A percentile compares a stretch with the other conserved stretches of the same genome.
These are phyloP conservation scores for Podospora anserina DNA, from an alignment of 495 filamentous ascomycete species.

Conservation along the genomic window DNA sequence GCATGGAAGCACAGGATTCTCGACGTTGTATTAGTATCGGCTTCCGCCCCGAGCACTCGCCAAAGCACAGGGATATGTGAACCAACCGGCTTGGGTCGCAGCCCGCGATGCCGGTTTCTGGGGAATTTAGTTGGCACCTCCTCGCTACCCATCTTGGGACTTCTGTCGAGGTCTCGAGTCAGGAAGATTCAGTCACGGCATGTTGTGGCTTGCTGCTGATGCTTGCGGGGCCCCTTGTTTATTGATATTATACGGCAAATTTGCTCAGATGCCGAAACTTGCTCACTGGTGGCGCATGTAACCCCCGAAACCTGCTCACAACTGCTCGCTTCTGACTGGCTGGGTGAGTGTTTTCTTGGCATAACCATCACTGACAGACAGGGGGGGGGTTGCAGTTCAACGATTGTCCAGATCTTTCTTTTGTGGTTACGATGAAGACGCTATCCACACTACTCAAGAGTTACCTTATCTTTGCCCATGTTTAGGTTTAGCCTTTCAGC, in stretches of 20 bases:
- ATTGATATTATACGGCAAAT: constrained; percentile 8
- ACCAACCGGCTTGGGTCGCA: constrained; percentile 13
- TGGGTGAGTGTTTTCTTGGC: background rate
- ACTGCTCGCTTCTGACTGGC: background rate
- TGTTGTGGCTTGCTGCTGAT: background rate
- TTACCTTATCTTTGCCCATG: background rate
- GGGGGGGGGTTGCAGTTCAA: background rate
- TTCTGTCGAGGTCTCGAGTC: background rate
- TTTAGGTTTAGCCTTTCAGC: no score
- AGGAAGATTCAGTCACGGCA: background rate
- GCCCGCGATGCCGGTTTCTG: constrained; percentile 5
- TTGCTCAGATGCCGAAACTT: constrained; percentile 12
- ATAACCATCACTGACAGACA: background rate
- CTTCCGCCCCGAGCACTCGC: constrained; percentile 5
- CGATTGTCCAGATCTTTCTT: background rate
- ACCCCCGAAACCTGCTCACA: constrained; percentile 6
- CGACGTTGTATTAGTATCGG: constrained; percentile 11
- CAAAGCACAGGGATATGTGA: constrained; percentile 4
- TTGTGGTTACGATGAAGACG: background rate
- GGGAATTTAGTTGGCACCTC: constrained; percentile 1
- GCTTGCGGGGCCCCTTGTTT: background rate
- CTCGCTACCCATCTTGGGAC: background rate
- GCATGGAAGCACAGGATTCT: constrained; percentile 2
- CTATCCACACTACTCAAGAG: background rate
- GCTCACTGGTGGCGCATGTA: constrained; percentile 10